Base-by-base conservation (phyloP, 129 eudicot genomes). In the Pseudognaphalium luteoalbum region DNA sequence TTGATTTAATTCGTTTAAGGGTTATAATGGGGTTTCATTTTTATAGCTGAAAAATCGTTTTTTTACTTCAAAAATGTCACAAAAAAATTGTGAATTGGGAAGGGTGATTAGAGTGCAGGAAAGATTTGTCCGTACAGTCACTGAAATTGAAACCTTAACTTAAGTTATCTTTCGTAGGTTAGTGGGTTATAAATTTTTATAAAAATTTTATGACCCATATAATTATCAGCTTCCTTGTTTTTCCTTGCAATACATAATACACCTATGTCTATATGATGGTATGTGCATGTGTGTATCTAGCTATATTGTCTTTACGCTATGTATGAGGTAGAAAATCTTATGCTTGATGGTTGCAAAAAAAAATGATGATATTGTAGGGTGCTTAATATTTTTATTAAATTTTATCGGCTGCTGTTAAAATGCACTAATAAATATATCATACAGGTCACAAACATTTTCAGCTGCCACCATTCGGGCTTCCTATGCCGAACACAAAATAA, bases 381-480 rank as follows among this genome's bases (percentile, higher is more conserved):
- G 56, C 56, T 58, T 73, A 22, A 12, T 58, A 39, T 37, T 58
- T 37, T 58, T 4, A 34, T 73, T 7, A 15, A 60, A 58, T 8
- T 34, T 37, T 61, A 42, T 19, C 15, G 34, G 11, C 41, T 74
- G 28, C 22, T 37, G 58, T 20, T 57, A 22, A 25, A 57, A 19
- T 58, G 70, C n/a, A 41, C 47, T 47, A 30, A 47, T 32, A 47
- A 16, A 19, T 60, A 61, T 60, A 70, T 61, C 68, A 78, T 78
- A 4, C 77, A 78, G 77, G 72, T 71, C 82, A 60, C 82, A 63
- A 61, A 60, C 66, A 10, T 71, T 78, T 62, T 70, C 82, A 21
- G 82, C 65, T 16, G 74, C 60, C 59, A 60, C 83, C 29, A 73
- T 78, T 75, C 85, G 76, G 76, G 70, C 86, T 72, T 72, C 70